Evolutionary conservation across 495 filamentous ascomycete genomes (phyloP).

Genomic region (Cercophora newfieldiana): DNA sequence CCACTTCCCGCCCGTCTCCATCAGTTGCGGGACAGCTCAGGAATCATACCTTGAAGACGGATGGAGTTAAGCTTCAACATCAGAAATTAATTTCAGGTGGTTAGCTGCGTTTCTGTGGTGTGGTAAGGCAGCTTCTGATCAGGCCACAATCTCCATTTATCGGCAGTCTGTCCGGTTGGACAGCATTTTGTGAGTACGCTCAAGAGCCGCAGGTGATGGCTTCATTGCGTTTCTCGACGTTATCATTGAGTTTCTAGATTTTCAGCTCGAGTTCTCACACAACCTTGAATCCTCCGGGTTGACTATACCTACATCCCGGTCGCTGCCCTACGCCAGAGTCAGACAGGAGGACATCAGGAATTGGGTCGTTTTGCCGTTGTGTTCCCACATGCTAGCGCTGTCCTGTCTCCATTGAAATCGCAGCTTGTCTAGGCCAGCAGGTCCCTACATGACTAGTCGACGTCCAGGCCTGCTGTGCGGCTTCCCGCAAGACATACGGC

Average conservation of each 20-base stretch:
- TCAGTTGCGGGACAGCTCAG: no score
- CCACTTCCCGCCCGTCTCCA: neutral
- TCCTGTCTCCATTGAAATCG: neutral
- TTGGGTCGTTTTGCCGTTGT: neutral
- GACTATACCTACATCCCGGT: no score
- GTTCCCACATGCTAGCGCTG: neutral
- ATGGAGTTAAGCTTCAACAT: neutral
- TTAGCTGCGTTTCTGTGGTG: neutral
- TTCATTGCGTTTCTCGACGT: neutral
- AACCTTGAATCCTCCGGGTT: no score
- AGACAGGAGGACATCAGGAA: neutral
- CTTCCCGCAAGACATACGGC: neutral
- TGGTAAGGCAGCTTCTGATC: neutral
- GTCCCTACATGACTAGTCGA: neutral
- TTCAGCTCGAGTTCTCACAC: neutral
- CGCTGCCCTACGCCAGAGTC: neutral
- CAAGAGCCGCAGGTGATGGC: neutral
- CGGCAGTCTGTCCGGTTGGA: conserved; percentile 1
- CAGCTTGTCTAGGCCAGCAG: neutral
- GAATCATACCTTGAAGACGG: neutral
- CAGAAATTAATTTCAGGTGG: neutral
- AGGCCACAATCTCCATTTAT: neutral
- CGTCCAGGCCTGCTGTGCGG: neutral
- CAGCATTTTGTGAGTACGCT: neutral
- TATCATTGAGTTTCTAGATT: neutral